Evolutionary conservation across 1,284 basidiomycete genomes (phyloP), one percentile per base, ranked within the genome.

Genomic region (Ganoderma resinaceum): DNA sequence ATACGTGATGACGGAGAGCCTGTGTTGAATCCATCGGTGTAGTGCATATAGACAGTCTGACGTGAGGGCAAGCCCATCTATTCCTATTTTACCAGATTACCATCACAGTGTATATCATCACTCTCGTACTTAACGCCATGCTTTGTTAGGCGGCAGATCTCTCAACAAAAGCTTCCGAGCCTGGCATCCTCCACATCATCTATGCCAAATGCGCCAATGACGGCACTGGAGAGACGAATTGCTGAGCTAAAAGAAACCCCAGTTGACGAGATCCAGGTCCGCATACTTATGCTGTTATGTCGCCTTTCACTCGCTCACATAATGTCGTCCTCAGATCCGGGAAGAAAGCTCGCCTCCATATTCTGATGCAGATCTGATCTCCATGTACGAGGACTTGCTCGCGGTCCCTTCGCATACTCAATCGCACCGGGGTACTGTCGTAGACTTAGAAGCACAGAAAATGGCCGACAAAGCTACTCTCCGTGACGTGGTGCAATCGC

Each of bases 351-450:
- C 61, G 1, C 77, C 80, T 2, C 71, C 76, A 2, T 89, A 84
- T 74, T 81, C 84, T 0, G 88, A 90, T 73, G 80, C 82, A 18
- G 85, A 88, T 7, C 78, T 90, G 0, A 63, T 85, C 58, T 70
- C 77, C 1, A 74, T 90, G 57, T 90, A 89, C 73, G 82, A 87
- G 70, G 86, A 89, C 67, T 76, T 90, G 18, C 82, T 90, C 20
- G 81, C 84, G 1, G 73, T 82, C 52, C 79, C 83, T 5, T 42
- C 73, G 76, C 79, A 58, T 65, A 78, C n/a, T 29, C 38, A 66
- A 49, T 38, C 57, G 12, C 49, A 62, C 31, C 9, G 26, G 31
- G 8, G 18, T 31, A 14, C 43, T 18, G 40, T 26, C 3, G 23
- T n/a, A 52, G 62, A 66, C 49, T 43, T 53, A 9, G 72, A 73